phyloP scores from a whole-genome alignment of 371 early-diverging fungal genomes.

The Mortierella polycephala region DNA sequence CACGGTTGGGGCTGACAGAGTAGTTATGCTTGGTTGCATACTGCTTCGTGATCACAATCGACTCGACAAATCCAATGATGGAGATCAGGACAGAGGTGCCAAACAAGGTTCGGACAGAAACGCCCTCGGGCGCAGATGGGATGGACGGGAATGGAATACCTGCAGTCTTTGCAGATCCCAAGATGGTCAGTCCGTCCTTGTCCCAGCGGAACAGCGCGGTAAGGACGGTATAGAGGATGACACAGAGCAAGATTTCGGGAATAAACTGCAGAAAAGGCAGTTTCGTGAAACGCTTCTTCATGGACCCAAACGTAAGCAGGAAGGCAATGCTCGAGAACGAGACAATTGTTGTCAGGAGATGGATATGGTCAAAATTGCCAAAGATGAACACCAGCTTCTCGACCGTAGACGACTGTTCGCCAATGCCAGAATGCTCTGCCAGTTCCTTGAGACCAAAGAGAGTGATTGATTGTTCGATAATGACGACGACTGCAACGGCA shows the following conservation, averaged over 20 bases:
- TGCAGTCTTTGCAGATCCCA: conserved; percentile 74
- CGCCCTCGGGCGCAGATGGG: conserved; percentile 73
- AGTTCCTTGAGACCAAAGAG: conserved; percentile 75
- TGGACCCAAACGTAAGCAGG: conserved; percentile 63
- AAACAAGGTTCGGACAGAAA: conserved; percentile 62
- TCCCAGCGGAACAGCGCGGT: conserved; percentile 76
- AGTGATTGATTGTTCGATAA: conserved; percentile 84
- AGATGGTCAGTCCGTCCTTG: conserved; percentile 73
- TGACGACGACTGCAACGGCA: conserved; percentile 90
- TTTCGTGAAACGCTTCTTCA: conserved; percentile 66
- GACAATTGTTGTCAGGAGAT: conserved; percentile 73
- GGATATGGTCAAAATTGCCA: conserved; percentile 63
- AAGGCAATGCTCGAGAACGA: conserved; percentile 76
- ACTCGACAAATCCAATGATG: conserved; percentile 96
- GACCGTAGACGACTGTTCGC: conserved; percentile 78
- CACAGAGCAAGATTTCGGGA: conserved; percentile 90
- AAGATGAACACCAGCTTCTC: conserved; percentile 74
- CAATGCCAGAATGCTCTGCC: conserved; percentile 61
- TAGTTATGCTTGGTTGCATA: conserved; percentile 91
- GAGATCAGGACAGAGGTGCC: conserved; percentile 80
- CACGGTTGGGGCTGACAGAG: conserved; percentile 90
- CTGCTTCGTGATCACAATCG: conserved; percentile 89
- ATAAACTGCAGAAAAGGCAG: conserved; percentile 72
- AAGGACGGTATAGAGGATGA: conserved; percentile 73
- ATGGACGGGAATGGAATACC: conserved; percentile 72